phyloP scores from a whole-genome alignment of 176 grass and related monocot genomes.

The Lolium perenne region DNA sequence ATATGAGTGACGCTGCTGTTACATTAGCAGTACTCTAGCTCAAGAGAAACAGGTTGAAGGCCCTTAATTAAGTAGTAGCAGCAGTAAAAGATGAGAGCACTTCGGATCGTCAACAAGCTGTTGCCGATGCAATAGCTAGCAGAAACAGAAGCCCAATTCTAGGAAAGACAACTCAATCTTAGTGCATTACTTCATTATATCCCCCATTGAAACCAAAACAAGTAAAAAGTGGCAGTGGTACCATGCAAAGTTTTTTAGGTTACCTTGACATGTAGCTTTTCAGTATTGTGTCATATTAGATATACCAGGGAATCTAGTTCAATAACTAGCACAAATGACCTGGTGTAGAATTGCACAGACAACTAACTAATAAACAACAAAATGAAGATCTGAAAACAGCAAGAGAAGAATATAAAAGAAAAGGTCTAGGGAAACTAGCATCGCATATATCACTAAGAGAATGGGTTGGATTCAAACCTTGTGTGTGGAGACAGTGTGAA shows the following conservation, averaged over 20 bases:
- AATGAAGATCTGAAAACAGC: not conserved
- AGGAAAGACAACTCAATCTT: conserved; percentile 36
- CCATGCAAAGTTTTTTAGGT: conserved; percentile 17
- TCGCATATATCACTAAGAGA: not conserved
- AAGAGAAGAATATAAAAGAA: not conserved
- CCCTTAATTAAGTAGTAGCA: not conserved
- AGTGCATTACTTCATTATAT: conserved; percentile 14
- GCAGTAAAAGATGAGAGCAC: conserved; percentile 9
- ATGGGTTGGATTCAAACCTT: not conserved
- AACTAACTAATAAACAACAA: not conserved
- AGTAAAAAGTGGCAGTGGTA: conserved; percentile 23
- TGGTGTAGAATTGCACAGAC: not conserved
- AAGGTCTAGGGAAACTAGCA: not conserved
- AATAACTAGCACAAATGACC: not conserved
- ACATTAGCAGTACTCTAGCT: conserved; percentile 41
- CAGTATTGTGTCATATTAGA: too few relatives aligned
- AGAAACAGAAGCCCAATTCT: conserved; percentile 36
- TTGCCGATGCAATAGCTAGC: conserved; percentile 56
- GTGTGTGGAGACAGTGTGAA: not conserved
- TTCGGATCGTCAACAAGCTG: conserved; percentile 42
- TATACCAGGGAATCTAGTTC: not conserved
- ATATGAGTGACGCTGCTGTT: conserved; percentile 63
- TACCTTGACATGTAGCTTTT: not conserved
- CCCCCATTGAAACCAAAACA: conserved; percentile 29
- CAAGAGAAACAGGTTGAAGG: conserved; percentile 32